These are phyloP conservation scores for Lachnellula arida DNA, from an alignment of 2,329 filamentous ascomycete species.

Conservation along the genomic window DNA sequence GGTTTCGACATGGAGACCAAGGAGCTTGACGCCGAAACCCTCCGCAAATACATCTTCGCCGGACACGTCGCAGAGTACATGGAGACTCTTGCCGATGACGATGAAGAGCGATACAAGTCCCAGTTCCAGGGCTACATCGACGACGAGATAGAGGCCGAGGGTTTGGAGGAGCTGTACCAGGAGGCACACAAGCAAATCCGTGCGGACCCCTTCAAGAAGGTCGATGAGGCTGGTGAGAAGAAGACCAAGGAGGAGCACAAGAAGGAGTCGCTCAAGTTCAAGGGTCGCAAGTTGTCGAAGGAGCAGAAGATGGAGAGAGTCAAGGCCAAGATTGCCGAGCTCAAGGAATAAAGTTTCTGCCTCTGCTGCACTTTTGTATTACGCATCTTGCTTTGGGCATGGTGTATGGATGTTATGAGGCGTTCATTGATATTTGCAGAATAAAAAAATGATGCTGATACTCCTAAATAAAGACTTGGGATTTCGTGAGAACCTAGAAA, in stretches of 20 bases:
- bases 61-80: conserved; percentile 99
- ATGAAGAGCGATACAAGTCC: conserved; percentile 98
- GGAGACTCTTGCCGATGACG: conserved; percentile 98
- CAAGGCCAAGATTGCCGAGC: conserved; percentile 85
- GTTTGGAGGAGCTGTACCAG: conserved; percentile 91
- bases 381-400: conserved; percentile 12
- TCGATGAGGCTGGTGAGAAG: conserved; percentile 67
- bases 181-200: conserved; percentile 97
- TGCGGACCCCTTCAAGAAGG: conserved; percentile 97
- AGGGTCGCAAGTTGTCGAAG: conserved; percentile 69
- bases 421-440: conserved; percentile 11
- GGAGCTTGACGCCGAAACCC: conserved; percentile 94
- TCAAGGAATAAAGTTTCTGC: conserved; percentile 45
- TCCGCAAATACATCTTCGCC: conserved; percentile 99
- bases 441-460: conserved; percentile 7
- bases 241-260: conserved; percentile 98
- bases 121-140: conserved; percentile 99
- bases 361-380: conserved; percentile 10
- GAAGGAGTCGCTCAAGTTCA: conserved; percentile 90
- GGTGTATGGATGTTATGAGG: conserved; percentile 12
- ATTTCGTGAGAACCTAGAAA: not conserved
- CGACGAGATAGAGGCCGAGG: conserved; percentile 92
- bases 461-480: not conserved
- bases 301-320: conserved; percentile 79
- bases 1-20: conserved; percentile 96